phyloP scores from a whole-genome alignment of 179 eudicot species.

The Gypsophila paniculata region DNA sequence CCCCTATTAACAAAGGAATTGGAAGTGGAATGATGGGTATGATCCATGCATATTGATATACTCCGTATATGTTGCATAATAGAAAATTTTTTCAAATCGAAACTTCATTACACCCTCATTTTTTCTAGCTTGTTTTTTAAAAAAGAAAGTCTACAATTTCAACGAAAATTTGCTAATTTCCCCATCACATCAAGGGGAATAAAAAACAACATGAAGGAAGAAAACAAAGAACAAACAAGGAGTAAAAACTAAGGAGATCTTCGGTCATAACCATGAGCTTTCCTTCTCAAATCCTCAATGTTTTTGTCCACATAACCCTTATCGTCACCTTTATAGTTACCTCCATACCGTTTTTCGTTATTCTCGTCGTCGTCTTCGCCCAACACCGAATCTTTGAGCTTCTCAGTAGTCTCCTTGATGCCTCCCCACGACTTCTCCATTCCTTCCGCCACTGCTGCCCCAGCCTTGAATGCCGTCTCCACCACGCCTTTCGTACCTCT shows the following conservation, averaged over 20 bases:
- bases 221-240: not conserved
- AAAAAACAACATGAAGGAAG: not conserved
- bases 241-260: not conserved
- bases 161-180: too few relatives aligned
- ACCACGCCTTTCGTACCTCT: constrained; percentile 28
- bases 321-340: not conserved
- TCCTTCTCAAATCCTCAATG: constrained; percentile 39
- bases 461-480: constrained; percentile 36
- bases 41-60: too few relatives aligned
- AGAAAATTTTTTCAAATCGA: too few relatives aligned
- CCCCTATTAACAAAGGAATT: too few relatives aligned
- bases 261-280: constrained; percentile 32
- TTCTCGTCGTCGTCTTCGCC: constrained; percentile 19
- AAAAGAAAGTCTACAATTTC: too few relatives aligned
- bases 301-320: constrained; percentile 17
- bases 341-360: constrained; percentile 1
- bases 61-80: too few relatives aligned
- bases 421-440: constrained; percentile 37
- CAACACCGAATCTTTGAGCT: constrained; percentile 30
- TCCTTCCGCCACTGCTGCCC: constrained; percentile 32
- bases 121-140: too few relatives aligned
- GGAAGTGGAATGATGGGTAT: too few relatives aligned
- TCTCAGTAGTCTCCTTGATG: constrained; percentile 30
- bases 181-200: not conserved
- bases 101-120: too few relatives aligned